Evolutionary conservation across 805 yeast genomes (phyloP).

Genomic region (Blastobotrys chiropterorum): DNA sequence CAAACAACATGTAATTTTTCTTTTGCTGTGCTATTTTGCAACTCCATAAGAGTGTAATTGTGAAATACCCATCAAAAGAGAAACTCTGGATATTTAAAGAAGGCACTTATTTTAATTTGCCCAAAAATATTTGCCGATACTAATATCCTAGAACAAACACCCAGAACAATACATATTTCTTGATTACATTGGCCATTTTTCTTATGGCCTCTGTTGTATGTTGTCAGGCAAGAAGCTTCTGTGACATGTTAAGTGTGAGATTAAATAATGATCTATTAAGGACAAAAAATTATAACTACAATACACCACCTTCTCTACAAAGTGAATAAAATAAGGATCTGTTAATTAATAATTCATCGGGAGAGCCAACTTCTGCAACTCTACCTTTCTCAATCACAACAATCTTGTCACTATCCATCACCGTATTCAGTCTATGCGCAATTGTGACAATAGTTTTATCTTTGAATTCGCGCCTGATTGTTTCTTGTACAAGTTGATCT

Average conservation of each 20-base stretch:
- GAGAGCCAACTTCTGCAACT: conserved; percentile 66
- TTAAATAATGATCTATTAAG: background rate
- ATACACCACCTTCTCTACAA: conserved; percentile 69
- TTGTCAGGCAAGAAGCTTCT: conserved; percentile 22
- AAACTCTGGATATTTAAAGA: background rate
- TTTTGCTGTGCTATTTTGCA: background rate
- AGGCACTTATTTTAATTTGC: background rate
- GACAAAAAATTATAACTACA: conserved; percentile 5
- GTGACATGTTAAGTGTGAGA: conserved; percentile 12
- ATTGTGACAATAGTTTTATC: conserved; percentile 73
- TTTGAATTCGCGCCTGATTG: conserved; percentile 59
- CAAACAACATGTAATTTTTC: background rate
- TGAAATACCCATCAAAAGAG: background rate
- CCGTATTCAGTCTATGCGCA: conserved; percentile 78
- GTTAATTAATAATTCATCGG: conserved; percentile 55
- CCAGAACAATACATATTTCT: conserved; percentile 24
- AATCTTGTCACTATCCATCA: conserved; percentile 71
- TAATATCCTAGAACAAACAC: conserved; percentile 17
- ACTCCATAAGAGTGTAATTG: background rate
- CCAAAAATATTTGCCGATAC: conserved; percentile 14
- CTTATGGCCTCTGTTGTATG: conserved; percentile 15
- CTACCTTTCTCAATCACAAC: conserved; percentile 65
- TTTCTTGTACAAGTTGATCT: conserved; percentile 66
- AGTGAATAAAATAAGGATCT: conserved; percentile 72
- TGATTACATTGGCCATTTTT: conserved; percentile 8